phyloP scores from a whole-genome alignment of 805 yeast species.

The Millerozyma miso region DNA sequence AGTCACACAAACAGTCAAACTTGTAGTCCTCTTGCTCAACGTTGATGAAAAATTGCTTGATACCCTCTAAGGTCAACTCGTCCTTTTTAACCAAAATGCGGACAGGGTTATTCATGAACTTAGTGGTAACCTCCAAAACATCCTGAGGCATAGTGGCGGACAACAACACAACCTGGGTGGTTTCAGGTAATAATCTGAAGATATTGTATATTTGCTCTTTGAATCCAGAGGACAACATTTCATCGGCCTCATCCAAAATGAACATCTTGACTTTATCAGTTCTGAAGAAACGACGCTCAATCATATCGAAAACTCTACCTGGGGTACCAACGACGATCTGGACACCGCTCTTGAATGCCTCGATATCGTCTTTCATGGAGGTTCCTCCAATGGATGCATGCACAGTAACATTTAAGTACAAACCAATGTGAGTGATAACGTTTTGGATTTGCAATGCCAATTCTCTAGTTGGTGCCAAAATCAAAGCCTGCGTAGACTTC shows the following conservation, averaged over 20 bases:
- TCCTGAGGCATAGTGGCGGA: slow-evolving; percentile 94
- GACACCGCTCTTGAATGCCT: slow-evolving; percentile 78
- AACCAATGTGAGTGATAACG: slow-evolving; percentile 86
- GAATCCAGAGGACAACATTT: slow-evolving; percentile 89
- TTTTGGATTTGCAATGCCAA: slow-evolving; percentile 93
- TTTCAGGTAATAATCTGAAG: slow-evolving; percentile 79
- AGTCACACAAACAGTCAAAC: slow-evolving; percentile 89
- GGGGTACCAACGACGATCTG: slow-evolving; percentile 98
- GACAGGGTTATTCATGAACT: slow-evolving; percentile 93
- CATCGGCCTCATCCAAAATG: slow-evolving; percentile 97
- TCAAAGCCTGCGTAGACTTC: slow-evolving; percentile 84
- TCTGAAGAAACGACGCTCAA: slow-evolving; percentile 79
- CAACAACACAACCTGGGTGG: slow-evolving; percentile 90
- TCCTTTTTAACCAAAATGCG: slow-evolving; percentile 93
- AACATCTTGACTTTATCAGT: slow-evolving; percentile 88
- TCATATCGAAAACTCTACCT: slow-evolving; percentile 96
- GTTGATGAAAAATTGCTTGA: slow-evolving; percentile 85
- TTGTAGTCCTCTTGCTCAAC: slow-evolving; percentile 93
- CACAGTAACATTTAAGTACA: slow-evolving; percentile 83
- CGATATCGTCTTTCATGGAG: slow-evolving; percentile 79
- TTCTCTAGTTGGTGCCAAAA: slow-evolving; percentile 96
- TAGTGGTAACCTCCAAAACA: slow-evolving; percentile 84
- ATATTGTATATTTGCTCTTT: slow-evolving; percentile 94
- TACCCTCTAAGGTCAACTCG: slow-evolving; percentile 92
- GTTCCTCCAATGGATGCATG: slow-evolving; percentile 99